These are phyloP conservation scores for Mycena indigotica DNA, from an alignment of 768 basidiomycete species.

Conservation along the genomic window DNA sequence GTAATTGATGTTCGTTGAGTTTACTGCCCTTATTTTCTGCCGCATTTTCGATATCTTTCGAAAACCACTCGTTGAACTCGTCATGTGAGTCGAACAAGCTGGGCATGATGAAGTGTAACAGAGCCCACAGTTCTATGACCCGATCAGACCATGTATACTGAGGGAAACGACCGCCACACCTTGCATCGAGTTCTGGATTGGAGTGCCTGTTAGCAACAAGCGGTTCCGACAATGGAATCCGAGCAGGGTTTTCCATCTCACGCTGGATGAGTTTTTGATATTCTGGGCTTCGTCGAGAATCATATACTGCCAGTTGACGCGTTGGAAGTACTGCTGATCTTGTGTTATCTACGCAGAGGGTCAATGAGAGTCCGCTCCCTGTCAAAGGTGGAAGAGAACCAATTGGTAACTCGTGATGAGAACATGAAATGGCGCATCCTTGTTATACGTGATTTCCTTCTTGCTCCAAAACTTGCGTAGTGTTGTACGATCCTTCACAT, in stretches of 20 bases:
- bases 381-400: too few species aligned
- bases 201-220: conserved; percentile 92
- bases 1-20: conserved; percentile 92
- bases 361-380: not conserved
- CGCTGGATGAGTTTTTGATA: conserved; percentile 96
- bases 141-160: conserved; percentile 14
- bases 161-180: conserved; percentile 46
- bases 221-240: conserved; percentile 96
- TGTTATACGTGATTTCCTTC: conserved; percentile 93
- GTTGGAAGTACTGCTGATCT: conserved; percentile 97
- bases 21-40: conserved; percentile 88
- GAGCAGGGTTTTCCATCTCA: conserved; percentile 95
- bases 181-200: conserved; percentile 99
- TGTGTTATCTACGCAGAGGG: conserved; percentile 69
- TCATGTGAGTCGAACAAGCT: conserved; percentile 98
- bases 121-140: conserved; percentile 87
- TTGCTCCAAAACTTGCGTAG: conserved; percentile 97
- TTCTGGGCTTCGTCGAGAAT: conserved; percentile 99
- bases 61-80: conserved; percentile 99
- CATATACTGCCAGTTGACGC: conserved; percentile 99
- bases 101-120: conserved; percentile 99
- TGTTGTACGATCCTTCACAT: conserved; percentile 92
- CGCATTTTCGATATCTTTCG: conserved; percentile 97
- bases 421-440: conserved; percentile 95
- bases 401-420: conserved; percentile 97